Conservation (phyloP, 2,329 filamentous ascomycete species). For the Fusarium sp. region DNA sequence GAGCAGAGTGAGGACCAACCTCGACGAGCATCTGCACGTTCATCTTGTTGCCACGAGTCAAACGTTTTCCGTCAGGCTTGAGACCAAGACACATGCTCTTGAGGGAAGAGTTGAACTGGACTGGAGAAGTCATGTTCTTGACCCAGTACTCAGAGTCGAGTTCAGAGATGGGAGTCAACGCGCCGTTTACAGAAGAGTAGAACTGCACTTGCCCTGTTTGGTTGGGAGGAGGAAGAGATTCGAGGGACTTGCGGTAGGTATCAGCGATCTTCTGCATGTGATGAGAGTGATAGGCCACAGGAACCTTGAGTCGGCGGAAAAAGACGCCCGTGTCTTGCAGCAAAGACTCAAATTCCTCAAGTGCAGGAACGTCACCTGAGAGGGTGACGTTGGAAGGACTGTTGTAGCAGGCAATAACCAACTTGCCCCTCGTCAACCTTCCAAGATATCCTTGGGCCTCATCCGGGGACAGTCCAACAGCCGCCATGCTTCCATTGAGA, state of each 20-base stretch:
- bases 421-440: neutral
- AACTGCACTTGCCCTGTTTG: neutral
- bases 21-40: neutral
- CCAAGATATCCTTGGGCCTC: neutral
- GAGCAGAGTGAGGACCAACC: slow-evolving; percentile 1
- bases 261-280: slow-evolving; percentile 2
- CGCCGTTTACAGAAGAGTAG: neutral
- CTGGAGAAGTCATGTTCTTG: neutral
- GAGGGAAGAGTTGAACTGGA: neutral
- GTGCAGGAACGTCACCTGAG: neutral
- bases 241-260: neutral
- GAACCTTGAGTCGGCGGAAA: neutral
- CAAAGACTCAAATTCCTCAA: neutral
- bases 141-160: slow-evolving; percentile 3
- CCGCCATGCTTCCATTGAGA: neutral
- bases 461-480: neutral
- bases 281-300: neutral
- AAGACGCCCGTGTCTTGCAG: neutral
- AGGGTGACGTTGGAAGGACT: neutral
- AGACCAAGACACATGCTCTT: neutral
- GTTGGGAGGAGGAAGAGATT: neutral
- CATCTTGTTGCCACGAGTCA: neutral
- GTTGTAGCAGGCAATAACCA: slow-evolving; percentile 3
- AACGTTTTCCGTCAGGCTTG: neutral
- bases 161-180: neutral